Percentiles rank a stretch among this genome's conserved stretches.
Conservation (phyloP, 2,329 filamentous ascomycete species). For the Capronia coronata region DNA sequence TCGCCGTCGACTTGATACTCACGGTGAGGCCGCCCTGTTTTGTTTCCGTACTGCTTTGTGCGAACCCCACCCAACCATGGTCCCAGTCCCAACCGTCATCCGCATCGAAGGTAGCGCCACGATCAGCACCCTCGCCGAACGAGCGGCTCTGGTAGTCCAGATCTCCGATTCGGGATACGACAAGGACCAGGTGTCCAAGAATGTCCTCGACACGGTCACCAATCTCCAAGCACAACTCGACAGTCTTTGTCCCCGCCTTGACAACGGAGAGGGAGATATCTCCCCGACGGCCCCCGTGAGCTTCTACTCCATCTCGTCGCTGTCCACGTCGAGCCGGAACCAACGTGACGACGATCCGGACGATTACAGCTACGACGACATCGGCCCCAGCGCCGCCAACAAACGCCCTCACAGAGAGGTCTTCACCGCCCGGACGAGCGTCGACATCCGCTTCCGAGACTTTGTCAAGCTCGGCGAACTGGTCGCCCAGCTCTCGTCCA, state of each 20-base stretch:
- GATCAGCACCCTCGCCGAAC: conserved; percentile 6
- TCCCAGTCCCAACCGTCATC: conserved; percentile 15
- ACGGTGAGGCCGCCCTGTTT: no score
- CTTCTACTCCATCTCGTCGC: conserved; percentile 16
- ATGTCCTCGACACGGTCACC: conserved; percentile 13
- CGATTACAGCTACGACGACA: conserved; percentile 16
- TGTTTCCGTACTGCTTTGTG: no score
- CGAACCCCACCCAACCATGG: no score
- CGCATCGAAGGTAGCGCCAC: conserved; percentile 11
- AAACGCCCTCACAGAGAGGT: conserved; percentile 18
- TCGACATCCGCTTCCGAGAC: conserved; percentile 29
- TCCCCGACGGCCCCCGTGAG: conserved; percentile 24
- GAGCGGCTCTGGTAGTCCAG: conserved; percentile 8
- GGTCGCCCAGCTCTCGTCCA: conserved; percentile 19
- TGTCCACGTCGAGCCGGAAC: conserved; percentile 18
- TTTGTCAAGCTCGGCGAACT: conserved; percentile 26
- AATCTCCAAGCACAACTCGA: conserved; percentile 9
- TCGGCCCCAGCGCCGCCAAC: conserved; percentile 11
- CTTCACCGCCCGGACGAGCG: conserved; percentile 22
- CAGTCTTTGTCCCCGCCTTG: not conserved
- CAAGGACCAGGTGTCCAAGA: conserved; percentile 8
- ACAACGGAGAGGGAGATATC: conserved; percentile 7
- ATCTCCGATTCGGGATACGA: conserved; percentile 9
- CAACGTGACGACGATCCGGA: not conserved
- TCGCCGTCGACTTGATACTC: no score